Percentiles rank a stretch among this genome's conserved stretches.
phyloP scores from a whole-genome alignment of 345 rosid genomes.

The Eucalyptus albens region DNA sequence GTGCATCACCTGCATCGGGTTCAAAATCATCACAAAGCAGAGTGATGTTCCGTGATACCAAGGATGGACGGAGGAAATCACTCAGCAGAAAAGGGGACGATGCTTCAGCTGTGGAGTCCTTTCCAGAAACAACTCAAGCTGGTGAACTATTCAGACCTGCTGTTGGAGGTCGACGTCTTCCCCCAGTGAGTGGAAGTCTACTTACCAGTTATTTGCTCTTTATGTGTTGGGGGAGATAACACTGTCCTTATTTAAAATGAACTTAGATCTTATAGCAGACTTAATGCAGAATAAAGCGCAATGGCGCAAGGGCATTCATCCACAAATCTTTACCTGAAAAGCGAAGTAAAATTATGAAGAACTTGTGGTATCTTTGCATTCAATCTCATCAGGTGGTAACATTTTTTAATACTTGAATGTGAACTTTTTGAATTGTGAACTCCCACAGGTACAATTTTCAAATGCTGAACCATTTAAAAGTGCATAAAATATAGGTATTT shows the following conservation, averaged over 20 bases:
- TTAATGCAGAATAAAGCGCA: not conserved
- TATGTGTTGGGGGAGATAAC: not conserved
- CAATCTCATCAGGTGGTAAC: not conserved
- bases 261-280: not conserved
- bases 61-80: conserved; percentile 46
- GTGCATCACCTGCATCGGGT: conserved; percentile 57
- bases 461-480: not conserved
- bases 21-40: conserved; percentile 43
- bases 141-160: conserved; percentile 60
- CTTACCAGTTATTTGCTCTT: not conserved
- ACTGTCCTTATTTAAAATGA: not conserved
- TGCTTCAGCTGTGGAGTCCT: conserved; percentile 23
- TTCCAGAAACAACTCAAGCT: conserved; percentile 61
- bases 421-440: not conserved
- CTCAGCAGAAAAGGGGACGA: conserved; percentile 35
- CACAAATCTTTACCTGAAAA: not conserved
- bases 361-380: not conserved
- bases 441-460: not conserved
- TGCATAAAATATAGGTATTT: not conserved
- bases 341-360: not conserved
- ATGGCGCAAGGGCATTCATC: not conserved
- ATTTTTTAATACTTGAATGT: not conserved
- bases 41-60: conserved; percentile 14
- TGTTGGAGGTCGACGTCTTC: conserved; percentile 35
- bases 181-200: conserved; percentile 34